phyloP scores from a whole-genome alignment of 148 eudicot species.

The Pharnaceum exiguum region DNA sequence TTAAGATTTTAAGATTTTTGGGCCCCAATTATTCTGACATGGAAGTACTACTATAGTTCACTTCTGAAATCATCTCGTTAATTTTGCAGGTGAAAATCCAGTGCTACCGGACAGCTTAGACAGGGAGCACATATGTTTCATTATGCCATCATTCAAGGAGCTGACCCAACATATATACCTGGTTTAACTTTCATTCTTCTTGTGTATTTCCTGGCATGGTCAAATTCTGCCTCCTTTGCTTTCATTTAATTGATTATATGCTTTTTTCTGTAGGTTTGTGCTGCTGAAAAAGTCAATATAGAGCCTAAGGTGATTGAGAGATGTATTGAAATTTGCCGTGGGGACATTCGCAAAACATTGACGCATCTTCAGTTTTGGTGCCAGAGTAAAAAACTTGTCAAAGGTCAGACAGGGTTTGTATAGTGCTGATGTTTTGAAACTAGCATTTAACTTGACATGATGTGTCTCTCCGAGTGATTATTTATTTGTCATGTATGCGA shows the following conservation, averaged over 20 bases:
- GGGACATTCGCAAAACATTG: constrained; percentile 84
- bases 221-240: neutral
- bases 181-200: constrained; percentile 29
- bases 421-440: neutral
- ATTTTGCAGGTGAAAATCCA: constrained; percentile 49
- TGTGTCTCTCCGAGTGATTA: neutral
- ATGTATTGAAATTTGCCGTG: constrained; percentile 51
- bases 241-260: neutral
- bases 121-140: constrained; percentile 65
- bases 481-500: too few species aligned
- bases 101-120: constrained; percentile 67
- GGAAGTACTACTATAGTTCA: too few species aligned
- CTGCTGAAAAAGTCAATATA: constrained; percentile 53
- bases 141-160: constrained; percentile 57
- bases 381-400: constrained; percentile 46
- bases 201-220: neutral
- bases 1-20: too few species aligned
- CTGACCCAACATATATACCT: constrained; percentile 44
- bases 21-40: too few species aligned
- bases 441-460: neutral
- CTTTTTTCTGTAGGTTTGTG: constrained; percentile 55
- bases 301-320: constrained; percentile 55
- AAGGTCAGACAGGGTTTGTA: constrained; percentile 37
- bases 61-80: constrained; percentile 12
- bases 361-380: constrained; percentile 90